These are phyloP conservation scores for Wallacemonas collosoma DNA, from an alignment of 208 protist genomes.

Conservation along the genomic window DNA sequence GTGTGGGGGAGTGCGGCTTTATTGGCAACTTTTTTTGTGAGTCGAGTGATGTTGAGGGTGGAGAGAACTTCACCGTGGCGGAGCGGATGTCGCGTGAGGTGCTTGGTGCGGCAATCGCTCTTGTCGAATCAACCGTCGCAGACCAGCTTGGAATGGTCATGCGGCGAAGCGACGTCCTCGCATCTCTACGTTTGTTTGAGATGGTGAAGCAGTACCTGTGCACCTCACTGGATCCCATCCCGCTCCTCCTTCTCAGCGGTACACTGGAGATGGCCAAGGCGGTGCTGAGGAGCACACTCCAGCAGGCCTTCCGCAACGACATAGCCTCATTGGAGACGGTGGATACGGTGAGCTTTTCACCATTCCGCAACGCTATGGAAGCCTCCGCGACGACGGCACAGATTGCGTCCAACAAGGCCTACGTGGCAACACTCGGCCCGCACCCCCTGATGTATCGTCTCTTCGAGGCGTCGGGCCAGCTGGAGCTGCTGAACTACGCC, in stretches of 20 bases:
- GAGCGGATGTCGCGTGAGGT: conserved; percentile 66
- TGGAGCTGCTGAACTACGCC: conserved; percentile 73
- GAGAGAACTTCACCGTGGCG: conserved; percentile 47
- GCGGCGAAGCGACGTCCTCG: conserved; percentile 54
- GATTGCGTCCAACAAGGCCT: conserved; percentile 29
- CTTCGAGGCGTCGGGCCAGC: conserved; percentile 48
- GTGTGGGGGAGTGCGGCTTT: conserved; percentile 74
- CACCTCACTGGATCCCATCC: conserved; percentile 76
- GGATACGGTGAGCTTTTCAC: conserved; percentile 38
- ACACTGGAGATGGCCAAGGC: conserved; percentile 78
- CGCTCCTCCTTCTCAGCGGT: conserved; percentile 76
- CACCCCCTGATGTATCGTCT: conserved; percentile 60
- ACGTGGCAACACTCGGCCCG: conserved; percentile 59
- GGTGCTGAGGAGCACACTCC: conserved; percentile 51
- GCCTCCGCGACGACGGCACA: conserved; percentile 15
- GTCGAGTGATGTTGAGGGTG: conserved; percentile 39
- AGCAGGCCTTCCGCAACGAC: conserved; percentile 63
- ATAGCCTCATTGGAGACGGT: conserved; percentile 45
- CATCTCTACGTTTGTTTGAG: conserved; percentile 69
- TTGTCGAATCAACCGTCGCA: conserved; percentile 38
- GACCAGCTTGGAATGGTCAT: conserved; percentile 58
- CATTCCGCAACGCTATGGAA: conserved; percentile 33
- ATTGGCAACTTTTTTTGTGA: conserved; percentile 82
- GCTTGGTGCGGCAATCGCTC: conserved; percentile 39
- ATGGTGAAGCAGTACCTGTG: conserved; percentile 78